Base-by-base conservation (phyloP, 306 rosid genomes). In the Spatholobus suberectus region DNA sequence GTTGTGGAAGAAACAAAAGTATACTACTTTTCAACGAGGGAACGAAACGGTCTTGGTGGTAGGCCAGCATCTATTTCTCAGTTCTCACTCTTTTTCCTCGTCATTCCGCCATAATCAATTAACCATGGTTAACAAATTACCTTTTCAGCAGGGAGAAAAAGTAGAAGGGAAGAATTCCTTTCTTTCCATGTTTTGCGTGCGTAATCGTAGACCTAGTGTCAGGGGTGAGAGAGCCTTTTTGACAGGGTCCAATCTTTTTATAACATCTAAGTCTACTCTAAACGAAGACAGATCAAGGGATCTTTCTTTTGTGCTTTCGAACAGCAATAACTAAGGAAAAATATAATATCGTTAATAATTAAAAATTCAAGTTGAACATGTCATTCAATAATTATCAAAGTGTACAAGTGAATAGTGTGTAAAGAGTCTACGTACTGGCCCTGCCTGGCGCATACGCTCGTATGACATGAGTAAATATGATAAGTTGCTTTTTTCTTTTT, bases 41-140 rank as follows among this genome's bases (percentile, higher is more conserved):
- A 82, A 81, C 75, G 92, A 86, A 85, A 76, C 63, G 82, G 89
- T 86, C 90, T 37, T 76, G 27, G 54, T 38, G 80, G 86, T 89
- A 82, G 91, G 95, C 89, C 89, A 79, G 86, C 84, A 3, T 70
- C 83, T 80, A 80, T 49, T 82, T 78, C 81, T 82, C 47, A 13
- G 52, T 79, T 77, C 82, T 82, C 63, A 32, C 83, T 65, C 49
- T 43, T 37, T 69, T 66, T 61, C 81, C 58, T 38, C 57, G 2
- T 70, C 63, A 27, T 73, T 59, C 82, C 59, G 17, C 62, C 4
- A 37, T 38, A 14, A 55, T 66, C 41, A 73, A 73, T 66, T 68
- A 78, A 81, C 85, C 77, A 77, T 58, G 78, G 86, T 74, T 77
- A 81, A 63, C 24, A 17, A 24, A 3, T 41, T 37, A 61, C 58